Conservation (phyloP, 2,329 filamentous ascomycete species). For the Pseudogymnoascus sp. region DNA sequence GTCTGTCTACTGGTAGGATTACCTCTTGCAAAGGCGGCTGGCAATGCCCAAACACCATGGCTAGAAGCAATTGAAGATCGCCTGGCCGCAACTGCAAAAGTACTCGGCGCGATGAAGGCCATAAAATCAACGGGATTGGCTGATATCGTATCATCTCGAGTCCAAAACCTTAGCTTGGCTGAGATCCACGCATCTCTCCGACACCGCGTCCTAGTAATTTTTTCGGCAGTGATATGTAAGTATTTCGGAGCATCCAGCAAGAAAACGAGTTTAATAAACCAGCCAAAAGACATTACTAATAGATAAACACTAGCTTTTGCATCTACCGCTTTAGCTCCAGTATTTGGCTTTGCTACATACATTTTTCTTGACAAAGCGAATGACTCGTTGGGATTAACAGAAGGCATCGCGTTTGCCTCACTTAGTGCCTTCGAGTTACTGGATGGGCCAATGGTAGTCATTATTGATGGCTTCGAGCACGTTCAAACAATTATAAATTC, state of each 20-base stretch:
- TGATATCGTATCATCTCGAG: slow-evolving; percentile 7
- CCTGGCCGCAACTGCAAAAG: slow-evolving; percentile 5
- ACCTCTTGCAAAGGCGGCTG: neutral
- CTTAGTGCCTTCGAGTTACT: neutral
- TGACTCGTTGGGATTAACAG: neutral
- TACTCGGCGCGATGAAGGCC: slow-evolving; percentile 9
- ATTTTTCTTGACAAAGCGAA: neutral
- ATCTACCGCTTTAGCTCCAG: neutral
- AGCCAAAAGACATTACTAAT: neutral
- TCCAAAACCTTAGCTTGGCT: neutral
- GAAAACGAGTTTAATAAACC: neutral
- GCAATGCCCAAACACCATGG: slow-evolving; percentile 5
- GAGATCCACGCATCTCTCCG: neutral
- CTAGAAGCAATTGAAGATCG: slow-evolving; percentile 12
- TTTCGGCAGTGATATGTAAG: neutral
- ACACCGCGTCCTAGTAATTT: neutral
- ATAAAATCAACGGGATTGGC: slow-evolving; percentile 9
- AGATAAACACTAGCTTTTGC: neutral
- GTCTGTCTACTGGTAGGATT: neutral
- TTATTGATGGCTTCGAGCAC: neutral
- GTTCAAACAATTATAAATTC: neutral
- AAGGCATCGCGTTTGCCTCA: neutral
- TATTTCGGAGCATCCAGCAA: neutral
- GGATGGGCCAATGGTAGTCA: neutral
- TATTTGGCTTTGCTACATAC: neutral